A percentile compares a stretch with the other conserved stretches of the same genome.
These are phyloP conservation scores for Stenogyne calaminthoides DNA, from an alignment of 305 asterid genomes.

Conservation along the genomic window DNA sequence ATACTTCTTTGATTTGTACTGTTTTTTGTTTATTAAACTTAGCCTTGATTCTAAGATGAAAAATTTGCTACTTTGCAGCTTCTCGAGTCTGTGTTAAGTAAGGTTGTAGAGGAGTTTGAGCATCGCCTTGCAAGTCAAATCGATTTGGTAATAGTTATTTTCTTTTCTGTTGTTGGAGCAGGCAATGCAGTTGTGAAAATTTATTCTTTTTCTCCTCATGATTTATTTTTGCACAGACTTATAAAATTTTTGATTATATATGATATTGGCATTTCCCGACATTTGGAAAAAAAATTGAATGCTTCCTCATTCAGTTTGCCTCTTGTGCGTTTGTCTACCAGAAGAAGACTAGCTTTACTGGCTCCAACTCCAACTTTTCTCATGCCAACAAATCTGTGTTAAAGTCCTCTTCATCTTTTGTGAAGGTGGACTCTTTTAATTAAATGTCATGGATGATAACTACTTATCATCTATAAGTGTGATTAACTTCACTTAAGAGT, in stretches of 20 bases:
- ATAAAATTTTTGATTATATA: slow-evolving; percentile 1
- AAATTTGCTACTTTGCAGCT: slow-evolving; percentile 48
- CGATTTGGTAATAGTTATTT: slow-evolving; percentile 57
- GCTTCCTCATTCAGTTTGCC: slow-evolving; percentile 18
- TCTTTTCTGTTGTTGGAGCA: slow-evolving; percentile 1
- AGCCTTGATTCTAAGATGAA: slow-evolving; percentile 17
- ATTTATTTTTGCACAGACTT: neutral
- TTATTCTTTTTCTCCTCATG: neutral
- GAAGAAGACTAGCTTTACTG: slow-evolving; percentile 52
- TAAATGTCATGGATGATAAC: slow-evolving; percentile 7
- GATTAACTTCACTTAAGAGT: neutral
- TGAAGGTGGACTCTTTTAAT: slow-evolving; percentile 44
- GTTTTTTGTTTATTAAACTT: slow-evolving; percentile 7
- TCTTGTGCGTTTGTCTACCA: slow-evolving; percentile 36
- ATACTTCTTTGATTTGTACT: neutral
- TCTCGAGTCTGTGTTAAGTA: slow-evolving; percentile 75
- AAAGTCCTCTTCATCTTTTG: slow-evolving; percentile 41
- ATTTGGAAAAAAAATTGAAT: neutral
- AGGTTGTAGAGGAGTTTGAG: slow-evolving; percentile 86
- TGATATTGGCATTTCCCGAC: neutral
- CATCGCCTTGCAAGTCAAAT: slow-evolving; percentile 67
- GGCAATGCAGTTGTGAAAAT: neutral
- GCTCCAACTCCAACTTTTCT: slow-evolving; percentile 45
- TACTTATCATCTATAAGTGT: neutral
- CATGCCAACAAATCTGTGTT: slow-evolving; percentile 42